Evolutionary conservation across 2,329 filamentous ascomycete species (phyloP), one percentile per base, ranked within the genome.

Genomic region (Paraphaeosphaeria minitans): DNA sequence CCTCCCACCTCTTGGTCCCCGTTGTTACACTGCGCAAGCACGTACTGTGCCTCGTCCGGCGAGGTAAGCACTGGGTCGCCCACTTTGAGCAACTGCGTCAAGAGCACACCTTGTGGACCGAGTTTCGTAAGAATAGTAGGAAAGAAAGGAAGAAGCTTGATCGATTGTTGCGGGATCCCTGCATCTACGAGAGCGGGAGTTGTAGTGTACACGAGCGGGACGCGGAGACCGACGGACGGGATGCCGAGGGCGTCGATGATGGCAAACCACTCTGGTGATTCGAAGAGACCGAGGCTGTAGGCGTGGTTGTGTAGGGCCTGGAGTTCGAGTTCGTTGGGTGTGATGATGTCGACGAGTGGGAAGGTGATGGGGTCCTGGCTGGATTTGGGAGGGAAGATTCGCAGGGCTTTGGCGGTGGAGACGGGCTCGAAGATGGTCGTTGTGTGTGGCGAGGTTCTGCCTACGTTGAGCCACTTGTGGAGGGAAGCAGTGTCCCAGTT

Each of bases 101-200:
- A 77, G 2, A 98, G 81, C 1, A 92, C 91, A 0, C 93, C 93
- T 41, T 87, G 78, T 0, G 80, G 77, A 0, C 95, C 95, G 1
- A 98, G 82, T 75, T 97, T 98, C 1, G 92, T 92, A 42, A 96
- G 79, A 31, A 98, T 86, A 3, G 86, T 91, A 0, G 93, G 93
- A 22, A 97, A 89, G 67, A 92, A 96, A 0, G 95, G 95, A 1
- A 97, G 84, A 21, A 99, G 84, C 69, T 95, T 91, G 42, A 97
- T 84, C 37, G 84, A 86, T 78, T 94, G 90, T 66, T 96, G 89
- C 0, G 94, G 92, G 13, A 97, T 85, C 1, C 94, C 95, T 10
- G 87, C 82, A 66, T 96, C 89, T 0, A 93, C 90, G 53, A 97
- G 81, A 2, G 83, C 81, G 0, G 78, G 70, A 1, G 84, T 87